phyloP scores from a whole-genome alignment of 2,329 filamentous ascomycete genomes.

The Sporothrix protearum region DNA sequence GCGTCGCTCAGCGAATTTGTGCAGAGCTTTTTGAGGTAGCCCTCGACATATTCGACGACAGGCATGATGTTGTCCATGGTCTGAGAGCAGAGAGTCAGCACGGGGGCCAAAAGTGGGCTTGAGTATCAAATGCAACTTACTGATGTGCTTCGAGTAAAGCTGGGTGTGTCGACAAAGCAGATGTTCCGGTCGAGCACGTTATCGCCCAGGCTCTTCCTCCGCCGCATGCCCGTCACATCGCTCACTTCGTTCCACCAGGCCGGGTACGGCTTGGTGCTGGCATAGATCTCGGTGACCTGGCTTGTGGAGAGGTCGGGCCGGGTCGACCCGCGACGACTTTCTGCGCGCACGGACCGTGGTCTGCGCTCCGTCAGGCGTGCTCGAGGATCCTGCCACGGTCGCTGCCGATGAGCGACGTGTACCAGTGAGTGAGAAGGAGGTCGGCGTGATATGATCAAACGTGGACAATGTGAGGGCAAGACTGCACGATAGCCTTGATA shows the following conservation, averaged over 20 bases:
- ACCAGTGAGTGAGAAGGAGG: constrained; percentile 23
- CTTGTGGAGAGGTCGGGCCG: constrained; percentile 34
- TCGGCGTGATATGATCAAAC: constrained; percentile 61
- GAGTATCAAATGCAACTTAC: constrained; percentile 38
- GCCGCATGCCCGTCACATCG: constrained; percentile 53
- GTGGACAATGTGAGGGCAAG: constrained; percentile 88
- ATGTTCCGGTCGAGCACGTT: constrained; percentile 84
- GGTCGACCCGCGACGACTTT: constrained; percentile 16
- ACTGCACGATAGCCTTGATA: constrained; percentile 81
- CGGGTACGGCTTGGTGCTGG: constrained; percentile 80
- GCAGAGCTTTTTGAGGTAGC: constrained; percentile 61
- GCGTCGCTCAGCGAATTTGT: constrained; percentile 63
- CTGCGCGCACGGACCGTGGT: constrained; percentile 27
- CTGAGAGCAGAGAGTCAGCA: constrained; percentile 34
- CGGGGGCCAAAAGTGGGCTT: constrained; percentile 23
- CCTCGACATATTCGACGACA: constrained; percentile 69
- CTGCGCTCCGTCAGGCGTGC: constrained; percentile 21
- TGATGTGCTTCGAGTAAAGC: constrained; percentile 53
- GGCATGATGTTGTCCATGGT: constrained; percentile 56
- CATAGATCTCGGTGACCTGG: constrained; percentile 64
- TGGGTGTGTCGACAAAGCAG: constrained; percentile 85
- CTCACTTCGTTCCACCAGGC: constrained; percentile 84
- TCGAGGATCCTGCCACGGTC: constrained; percentile 17
- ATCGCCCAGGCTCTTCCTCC: constrained; percentile 70
- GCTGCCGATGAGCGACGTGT: constrained; percentile 27